Evolutionary conservation across 208 protist species (phyloP).

Genomic region (Acanthamoeba sp.): DNA sequence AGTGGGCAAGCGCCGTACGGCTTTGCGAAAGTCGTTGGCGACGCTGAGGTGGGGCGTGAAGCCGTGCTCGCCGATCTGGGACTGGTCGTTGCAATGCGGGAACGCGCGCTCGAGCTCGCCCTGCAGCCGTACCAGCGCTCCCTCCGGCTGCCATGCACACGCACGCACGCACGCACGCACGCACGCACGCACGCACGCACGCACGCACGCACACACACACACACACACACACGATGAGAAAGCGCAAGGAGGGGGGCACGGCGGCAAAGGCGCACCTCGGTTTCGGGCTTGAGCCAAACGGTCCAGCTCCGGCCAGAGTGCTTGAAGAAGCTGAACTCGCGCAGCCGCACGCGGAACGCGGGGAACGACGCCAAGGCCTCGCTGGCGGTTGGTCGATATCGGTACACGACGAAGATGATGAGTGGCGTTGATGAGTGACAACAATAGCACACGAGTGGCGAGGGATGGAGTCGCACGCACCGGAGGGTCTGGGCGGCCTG

Average conservation of each 20-base stretch:
- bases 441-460: too few species aligned
- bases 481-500: background rate
- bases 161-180: too few species aligned
- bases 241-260: too few species aligned
- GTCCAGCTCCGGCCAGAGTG: constrained; percentile 7
- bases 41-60: constrained; percentile 82
- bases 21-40: constrained; percentile 73
- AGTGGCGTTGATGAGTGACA: too few species aligned
- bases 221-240: background rate
- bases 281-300: constrained; percentile 19
- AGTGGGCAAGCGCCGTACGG: background rate
- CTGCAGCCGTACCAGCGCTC: constrained; percentile 67
- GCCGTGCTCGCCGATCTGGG: constrained; percentile 33
- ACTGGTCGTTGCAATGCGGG: constrained; percentile 77
- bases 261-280: background rate
- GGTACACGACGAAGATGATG: background rate
- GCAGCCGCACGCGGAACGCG: background rate
- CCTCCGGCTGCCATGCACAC: constrained; percentile 4
- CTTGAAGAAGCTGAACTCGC: constrained; percentile 42
- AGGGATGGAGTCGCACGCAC: too few species aligned
- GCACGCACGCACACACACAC: too few species aligned
- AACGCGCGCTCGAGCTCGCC: constrained; percentile 18
- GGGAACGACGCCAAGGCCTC: constrained; percentile 16
- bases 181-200: too few species aligned
- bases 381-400: background rate